Evolutionary conservation across 805 yeast genomes (phyloP), one percentile per base, ranked within the genome.

Genomic region (Cyberlindnera nakhonratchasimensis): DNA sequence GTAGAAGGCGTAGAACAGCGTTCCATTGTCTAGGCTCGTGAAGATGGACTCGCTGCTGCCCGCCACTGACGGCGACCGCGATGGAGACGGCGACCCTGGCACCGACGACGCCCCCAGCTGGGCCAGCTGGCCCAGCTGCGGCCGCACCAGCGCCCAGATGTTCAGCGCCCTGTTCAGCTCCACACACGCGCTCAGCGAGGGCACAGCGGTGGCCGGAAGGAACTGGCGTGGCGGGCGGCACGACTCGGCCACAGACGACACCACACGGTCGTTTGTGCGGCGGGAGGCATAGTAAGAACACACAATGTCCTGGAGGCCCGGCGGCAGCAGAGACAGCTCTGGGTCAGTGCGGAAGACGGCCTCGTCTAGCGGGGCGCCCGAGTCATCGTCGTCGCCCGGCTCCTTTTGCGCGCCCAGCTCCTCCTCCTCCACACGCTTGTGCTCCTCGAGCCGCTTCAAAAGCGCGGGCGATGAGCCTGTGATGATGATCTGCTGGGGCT

Each of bases 111-210:
- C 77, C 52, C 81, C 84, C 29, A 73, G 69, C 4, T 29, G 10
- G 11, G 67, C 83, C 70, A 83, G 61, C 41, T 69, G 69, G 17
- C 17, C 24, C 34, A 31, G 20, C 13, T 20, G 34, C 3, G 68
- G 50, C 25, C 88, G 87, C 45, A 82, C 89, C 55, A 79, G 82
- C 14, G 96, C 96, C 67, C 88, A 91, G 59, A 83, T 86, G 24
- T 84, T 79, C 33, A 88, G 85, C 8, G 95, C 86, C 16, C 96
- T 95, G 56, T 83, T 91, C 36, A 91, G 89, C 52, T 84, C 79
- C 14, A 77, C 75, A 4, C 96, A 88, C 33, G 75, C 77, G 56
- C 84, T 41, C 87, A 35, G 43, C 2, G 30, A 31, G 20, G 45
- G 44, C 2, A 34, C 37, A 11, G 46, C 45, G 5, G 34, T 30